phyloP scores from a whole-genome alignment of 2,329 filamentous ascomycete genomes.

The Dendryphion nanum region DNA sequence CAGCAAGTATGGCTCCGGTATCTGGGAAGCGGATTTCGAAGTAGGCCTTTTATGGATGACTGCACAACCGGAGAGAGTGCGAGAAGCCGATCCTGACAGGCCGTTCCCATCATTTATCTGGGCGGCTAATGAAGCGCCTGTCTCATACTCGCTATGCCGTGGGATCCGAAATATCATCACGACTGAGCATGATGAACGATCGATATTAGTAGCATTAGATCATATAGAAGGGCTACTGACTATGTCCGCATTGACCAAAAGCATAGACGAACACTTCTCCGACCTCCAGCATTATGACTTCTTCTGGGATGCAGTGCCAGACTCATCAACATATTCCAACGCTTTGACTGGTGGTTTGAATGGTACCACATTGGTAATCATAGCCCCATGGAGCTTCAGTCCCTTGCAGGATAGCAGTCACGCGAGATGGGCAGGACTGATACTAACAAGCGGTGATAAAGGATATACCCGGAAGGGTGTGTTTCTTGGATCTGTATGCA shows the following conservation, averaged over 20 bases:
- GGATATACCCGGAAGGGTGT: not conserved
- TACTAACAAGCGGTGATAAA: not conserved
- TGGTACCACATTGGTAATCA: not conserved
- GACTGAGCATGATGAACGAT: not conserved
- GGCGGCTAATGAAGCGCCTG: not conserved
- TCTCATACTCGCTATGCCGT: not conserved
- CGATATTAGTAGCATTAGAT: not conserved
- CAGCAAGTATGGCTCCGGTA: not conserved
- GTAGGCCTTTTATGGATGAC: not conserved
- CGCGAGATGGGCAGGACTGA: not conserved
- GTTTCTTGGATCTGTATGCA: slow-evolving; percentile 2
- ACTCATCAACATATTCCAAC: not conserved
- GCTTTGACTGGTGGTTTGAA: not conserved
- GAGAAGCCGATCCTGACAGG: not conserved
- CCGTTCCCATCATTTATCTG: not conserved
- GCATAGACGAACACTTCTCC: not conserved
- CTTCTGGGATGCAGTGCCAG: not conserved
- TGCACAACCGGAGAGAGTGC: not conserved
- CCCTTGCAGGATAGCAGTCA: not conserved
- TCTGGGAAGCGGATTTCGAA: not conserved
- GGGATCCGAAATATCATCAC: not conserved
- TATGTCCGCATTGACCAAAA: not conserved
- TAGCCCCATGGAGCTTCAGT: slow-evolving; percentile 2
- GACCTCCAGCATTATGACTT: not conserved
- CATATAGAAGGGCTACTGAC: not conserved